Base-by-base conservation (phyloP, 768 basidiomycete species). In the Dacryopinax spathularia region DNA sequence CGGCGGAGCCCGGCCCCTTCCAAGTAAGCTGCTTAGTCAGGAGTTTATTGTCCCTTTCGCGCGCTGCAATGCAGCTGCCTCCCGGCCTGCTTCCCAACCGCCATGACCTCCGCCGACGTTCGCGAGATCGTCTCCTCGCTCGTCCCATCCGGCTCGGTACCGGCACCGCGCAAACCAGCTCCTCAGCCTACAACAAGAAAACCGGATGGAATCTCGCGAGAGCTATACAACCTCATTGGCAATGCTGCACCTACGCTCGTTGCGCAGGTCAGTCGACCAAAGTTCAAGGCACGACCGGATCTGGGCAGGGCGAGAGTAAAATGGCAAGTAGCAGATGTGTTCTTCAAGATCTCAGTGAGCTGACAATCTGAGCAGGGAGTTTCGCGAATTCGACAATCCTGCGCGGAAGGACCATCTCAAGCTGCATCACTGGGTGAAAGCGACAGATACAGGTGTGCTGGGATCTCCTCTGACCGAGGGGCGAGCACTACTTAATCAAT, bases 161-260 rank as follows among this genome's bases (percentile, higher is more conserved):
- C 69, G 2, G 60, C 66, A 0, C 80, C 78, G 36, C 71, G 72
- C 1, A 82, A 80, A 68, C 86, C 81, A 68, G 36, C 65, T 15
- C 18, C 56, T 3, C 65, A 69, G 16, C 65, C 75, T 2, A 34
- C 72, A 25, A 62, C 76, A n/a, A 81, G 81, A 70, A 91, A 89
- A 74, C 89, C 89, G 2, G 90, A 92, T 20, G 94, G 95, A 20
- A 93, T 97, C 65, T 87, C 92, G 0, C 80, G 93, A 68, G 94
- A 97, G 73, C 80, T 99, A 1, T 97, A 89, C 75, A 86, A 89
- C 0, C 83, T 99, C 65, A 97, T 99, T 67, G 95, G 95, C n/a
- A 85, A 91, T 65, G 88, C 90, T 59, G 88, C 88, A 12, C 93
- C 95, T 0, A 85, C 88, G 1, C 80, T 98, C 60, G 87, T 85